phyloP scores from a whole-genome alignment of 2,329 filamentous ascomycete species.

The Trichoderma sp. region DNA sequence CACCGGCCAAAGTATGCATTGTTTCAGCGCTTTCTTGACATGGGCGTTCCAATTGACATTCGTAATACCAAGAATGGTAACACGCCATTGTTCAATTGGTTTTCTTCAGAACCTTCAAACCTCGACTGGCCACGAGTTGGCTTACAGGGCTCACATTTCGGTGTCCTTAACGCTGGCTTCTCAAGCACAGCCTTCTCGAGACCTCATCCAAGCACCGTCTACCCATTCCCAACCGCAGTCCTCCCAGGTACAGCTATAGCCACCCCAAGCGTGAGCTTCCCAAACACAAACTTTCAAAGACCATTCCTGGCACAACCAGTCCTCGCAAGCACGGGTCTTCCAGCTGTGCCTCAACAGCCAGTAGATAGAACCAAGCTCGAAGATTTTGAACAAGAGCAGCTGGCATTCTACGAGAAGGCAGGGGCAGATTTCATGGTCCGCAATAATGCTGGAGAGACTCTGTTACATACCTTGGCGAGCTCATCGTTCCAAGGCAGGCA shows the following conservation, averaged over 20 bases:
- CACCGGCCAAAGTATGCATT: neutral
- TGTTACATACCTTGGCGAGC: neutral
- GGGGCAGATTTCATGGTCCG: neutral
- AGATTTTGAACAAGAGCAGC: neutral
- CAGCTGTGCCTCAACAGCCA: neutral
- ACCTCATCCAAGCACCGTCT: neutral
- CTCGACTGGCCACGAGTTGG: neutral
- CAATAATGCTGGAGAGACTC: neutral
- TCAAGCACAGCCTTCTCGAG: accelerated
- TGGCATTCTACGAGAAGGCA: neutral
- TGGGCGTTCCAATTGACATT: neutral
- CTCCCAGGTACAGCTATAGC: neutral
- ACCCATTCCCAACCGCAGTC: neutral
- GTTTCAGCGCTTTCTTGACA: neutral
- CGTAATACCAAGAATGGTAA: neutral
- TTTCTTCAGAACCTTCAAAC: neutral
- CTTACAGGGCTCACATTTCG: neutral
- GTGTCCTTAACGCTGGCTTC: neutral
- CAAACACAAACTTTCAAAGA: neutral
- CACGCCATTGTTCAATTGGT: neutral
- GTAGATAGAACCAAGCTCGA: neutral
- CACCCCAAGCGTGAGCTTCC: neutral
- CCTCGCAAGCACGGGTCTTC: neutral
- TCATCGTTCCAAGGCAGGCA: neutral
- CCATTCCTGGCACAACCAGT: neutral